Percentiles rank a stretch among this genome's conserved stretches.
Evolutionary conservation across 495 filamentous ascomycete genomes (phyloP).

Genomic region (Aspergillus biplanus): DNA sequence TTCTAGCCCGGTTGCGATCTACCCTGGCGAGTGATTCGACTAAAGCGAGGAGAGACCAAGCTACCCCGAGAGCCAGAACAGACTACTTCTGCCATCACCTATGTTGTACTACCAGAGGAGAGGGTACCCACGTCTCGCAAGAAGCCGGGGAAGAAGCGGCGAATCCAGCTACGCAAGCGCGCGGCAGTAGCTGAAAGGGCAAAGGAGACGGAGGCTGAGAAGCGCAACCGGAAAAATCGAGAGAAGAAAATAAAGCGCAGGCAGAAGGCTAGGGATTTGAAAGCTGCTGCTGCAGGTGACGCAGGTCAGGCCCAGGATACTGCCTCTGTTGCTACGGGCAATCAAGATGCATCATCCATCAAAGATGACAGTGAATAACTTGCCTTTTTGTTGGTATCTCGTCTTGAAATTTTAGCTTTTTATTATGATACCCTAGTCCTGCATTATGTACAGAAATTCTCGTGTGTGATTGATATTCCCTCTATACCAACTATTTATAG

Average conservation of each 20-base stretch:
- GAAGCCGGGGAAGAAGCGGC: constrained; percentile 54
- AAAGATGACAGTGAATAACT: constrained; percentile 28
- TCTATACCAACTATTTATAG: not conserved
- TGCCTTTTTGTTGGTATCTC: too few relatives aligned
- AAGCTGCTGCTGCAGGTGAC: constrained; percentile 40
- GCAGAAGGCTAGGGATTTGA: constrained; percentile 49
- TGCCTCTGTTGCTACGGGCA: constrained; percentile 11
- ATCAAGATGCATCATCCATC: constrained; percentile 25
- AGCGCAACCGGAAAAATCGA: constrained; percentile 50
- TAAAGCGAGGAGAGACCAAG: constrained; percentile 46
- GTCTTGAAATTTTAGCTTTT: too few relatives aligned
- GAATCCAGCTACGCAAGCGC: constrained; percentile 46
- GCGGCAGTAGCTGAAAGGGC: constrained; percentile 32
- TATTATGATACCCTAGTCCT: too few relatives aligned
- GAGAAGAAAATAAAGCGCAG: constrained; percentile 50
- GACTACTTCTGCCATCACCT: constrained; percentile 27
- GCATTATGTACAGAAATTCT: too few relatives aligned
- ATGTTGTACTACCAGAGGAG: constrained; percentile 29
- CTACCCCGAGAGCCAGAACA: constrained; percentile 32
- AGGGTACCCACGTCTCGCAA: constrained; percentile 41
- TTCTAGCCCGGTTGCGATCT: constrained; percentile 46
- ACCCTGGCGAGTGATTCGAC: constrained; percentile 47
- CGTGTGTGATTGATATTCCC: too few relatives aligned
- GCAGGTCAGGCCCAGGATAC: constrained; percentile 16
- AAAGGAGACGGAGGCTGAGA: constrained; percentile 48